Evolutionary conservation across 345 rosid species (phyloP), one percentile per base, ranked within the genome.

Genomic region (thale cress (Arabidopsis thaliana)): DNA sequence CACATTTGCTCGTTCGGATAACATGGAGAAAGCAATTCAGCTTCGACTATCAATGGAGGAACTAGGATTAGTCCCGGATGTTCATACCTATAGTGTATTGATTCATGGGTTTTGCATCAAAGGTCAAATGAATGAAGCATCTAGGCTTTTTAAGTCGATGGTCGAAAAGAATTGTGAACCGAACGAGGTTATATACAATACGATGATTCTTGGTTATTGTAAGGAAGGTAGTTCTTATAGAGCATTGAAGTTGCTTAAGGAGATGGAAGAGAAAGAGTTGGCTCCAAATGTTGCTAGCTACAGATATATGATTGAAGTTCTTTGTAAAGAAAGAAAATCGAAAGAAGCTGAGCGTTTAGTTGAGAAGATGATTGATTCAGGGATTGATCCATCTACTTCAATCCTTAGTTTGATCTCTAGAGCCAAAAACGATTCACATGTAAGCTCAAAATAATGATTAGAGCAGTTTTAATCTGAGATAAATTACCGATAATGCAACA

Each of bases 91-190:
- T 10, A 85, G 96, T 45, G 91, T 85, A 16, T 63, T 93, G 66
- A 72, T 93, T 55, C 85, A 87, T 46, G 91, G 97, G 66, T 80
- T 87, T 49, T 91, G 98, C 81, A 59, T 78, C 68, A 82, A 82
- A 68, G 94, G 97, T 16, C 83, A 81, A 22, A 91, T 91, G 96
- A 91, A 73, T 46, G 90, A 84, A 64, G 93, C 98, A 0, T 85
- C 72, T 0, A 86, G 85, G 68, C 65, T 91, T 6, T 83, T 87
- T 34, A 83, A 75, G 78, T 83, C 86, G 49, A 83, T 87, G 88
- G 42, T 51, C 2, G 86, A 82, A 34, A 75, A 68, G 74, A 77
- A 16, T 16, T 72, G 60, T 33, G 81, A 85, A 80, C 87, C 89
- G 5, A 89, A 80, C 49, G 88, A 85, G 46, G 92, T 91, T 30